A percentile compares a stretch with the other conserved stretches of the same genome.
These are phyloP conservation scores for Trichoderma gamsii DNA, from an alignment of 495 filamentous ascomycete species.

Conservation along the genomic window DNA sequence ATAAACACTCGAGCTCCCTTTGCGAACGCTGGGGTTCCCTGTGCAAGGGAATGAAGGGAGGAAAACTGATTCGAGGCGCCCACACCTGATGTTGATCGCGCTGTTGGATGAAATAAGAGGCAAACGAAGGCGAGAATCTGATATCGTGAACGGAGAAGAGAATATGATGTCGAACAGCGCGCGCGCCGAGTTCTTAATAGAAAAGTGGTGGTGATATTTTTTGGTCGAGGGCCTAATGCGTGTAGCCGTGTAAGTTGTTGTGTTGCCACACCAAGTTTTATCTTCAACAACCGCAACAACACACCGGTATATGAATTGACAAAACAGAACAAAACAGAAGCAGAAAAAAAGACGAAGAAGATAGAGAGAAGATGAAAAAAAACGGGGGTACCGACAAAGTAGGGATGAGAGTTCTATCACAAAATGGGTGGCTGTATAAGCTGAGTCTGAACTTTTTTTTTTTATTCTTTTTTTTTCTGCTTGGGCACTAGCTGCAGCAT, in stretches of 20 bases:
- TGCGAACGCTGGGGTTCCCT: not conserved
- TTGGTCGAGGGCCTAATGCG: too few relatives aligned
- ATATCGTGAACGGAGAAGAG: too few relatives aligned
- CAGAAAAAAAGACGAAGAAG: too few relatives aligned
- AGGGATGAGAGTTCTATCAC: not conserved
- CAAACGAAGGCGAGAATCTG: not conserved
- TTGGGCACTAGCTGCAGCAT: not conserved
- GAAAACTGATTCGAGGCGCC: not conserved
- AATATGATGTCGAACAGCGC: too few relatives aligned
- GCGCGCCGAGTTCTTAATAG: too few relatives aligned
- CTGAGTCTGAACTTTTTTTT: slow-evolving; percentile 1
- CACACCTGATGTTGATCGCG: not conserved
- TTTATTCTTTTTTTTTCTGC: not conserved
- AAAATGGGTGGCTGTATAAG: not conserved
- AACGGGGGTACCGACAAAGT: not conserved
- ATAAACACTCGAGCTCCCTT: not conserved
- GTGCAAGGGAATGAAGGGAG: slow-evolving; percentile 12
- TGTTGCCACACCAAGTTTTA: too few relatives aligned
- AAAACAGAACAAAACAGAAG: too few relatives aligned
- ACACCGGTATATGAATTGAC: too few relatives aligned
- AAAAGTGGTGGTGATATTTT: too few relatives aligned
- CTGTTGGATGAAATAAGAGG: not conserved
- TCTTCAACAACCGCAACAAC: too few relatives aligned
- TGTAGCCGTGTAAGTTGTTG: too few relatives aligned
- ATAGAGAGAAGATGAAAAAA: not conserved